Conservation (phyloP, 371 early-diverging fungal species). For the Actinomortierella ambigua region DNA sequence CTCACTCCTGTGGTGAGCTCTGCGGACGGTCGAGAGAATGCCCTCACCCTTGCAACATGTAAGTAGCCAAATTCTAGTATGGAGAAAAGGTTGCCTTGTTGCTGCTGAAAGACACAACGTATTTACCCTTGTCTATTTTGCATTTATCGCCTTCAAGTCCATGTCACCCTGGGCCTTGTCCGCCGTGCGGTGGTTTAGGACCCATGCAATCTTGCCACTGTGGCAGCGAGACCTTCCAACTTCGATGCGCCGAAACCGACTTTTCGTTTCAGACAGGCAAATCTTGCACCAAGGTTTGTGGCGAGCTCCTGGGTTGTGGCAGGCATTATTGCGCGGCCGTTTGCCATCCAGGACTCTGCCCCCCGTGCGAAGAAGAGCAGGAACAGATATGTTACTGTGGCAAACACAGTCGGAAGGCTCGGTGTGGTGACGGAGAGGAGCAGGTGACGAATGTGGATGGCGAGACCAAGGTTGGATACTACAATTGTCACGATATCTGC, state of each 20-base stretch:
- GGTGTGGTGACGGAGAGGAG: slow-evolving; percentile 64
- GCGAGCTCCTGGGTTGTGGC: slow-evolving; percentile 73
- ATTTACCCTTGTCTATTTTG: neutral
- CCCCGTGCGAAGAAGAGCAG: slow-evolving; percentile 63
- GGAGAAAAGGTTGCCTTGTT: neutral
- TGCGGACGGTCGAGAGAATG: slow-evolving; percentile 72
- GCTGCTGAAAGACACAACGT: neutral
- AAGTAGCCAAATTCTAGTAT: slow-evolving; percentile 28
- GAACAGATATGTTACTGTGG: slow-evolving; percentile 78
- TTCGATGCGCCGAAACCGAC: slow-evolving; percentile 74
- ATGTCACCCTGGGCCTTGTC: slow-evolving; percentile 96
- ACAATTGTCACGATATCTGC: slow-evolving; percentile 67
- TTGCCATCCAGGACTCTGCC: slow-evolving; percentile 76
- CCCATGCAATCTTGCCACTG: slow-evolving; percentile 82
- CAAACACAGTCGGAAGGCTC: slow-evolving; percentile 54
- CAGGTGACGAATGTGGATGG: slow-evolving; percentile 25
- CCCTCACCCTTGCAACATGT: slow-evolving; percentile 71
- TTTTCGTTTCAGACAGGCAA: slow-evolving; percentile 58
- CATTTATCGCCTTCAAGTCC: slow-evolving; percentile 49
- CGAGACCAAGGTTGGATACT: slow-evolving; percentile 52
- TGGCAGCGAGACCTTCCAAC: slow-evolving; percentile 67
- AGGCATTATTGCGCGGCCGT: slow-evolving; percentile 66
- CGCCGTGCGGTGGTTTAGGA: slow-evolving; percentile 84
- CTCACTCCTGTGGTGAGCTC: slow-evolving; percentile 85
- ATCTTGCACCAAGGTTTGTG: slow-evolving; percentile 72